Base-by-base conservation (phyloP, 306 rosid genomes). In the Acacia crassicarpa region DNA sequence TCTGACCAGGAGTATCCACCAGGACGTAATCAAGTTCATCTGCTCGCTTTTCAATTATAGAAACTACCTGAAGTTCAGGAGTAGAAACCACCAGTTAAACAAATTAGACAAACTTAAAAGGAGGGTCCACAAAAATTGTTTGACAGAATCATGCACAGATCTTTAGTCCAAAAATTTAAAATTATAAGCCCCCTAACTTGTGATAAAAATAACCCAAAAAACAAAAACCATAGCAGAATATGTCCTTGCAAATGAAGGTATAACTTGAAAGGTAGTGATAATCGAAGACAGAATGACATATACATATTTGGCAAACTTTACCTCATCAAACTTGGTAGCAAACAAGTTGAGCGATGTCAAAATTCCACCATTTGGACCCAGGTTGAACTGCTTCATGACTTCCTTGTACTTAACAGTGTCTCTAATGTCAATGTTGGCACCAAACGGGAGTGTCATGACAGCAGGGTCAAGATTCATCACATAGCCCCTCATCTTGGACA, bases 261-360 rank as follows among this genome's bases (percentile, higher is more conserved):
- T 23, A 43, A n/a, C 32, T 78, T 22, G 12, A 74, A 59, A 79
- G 16, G 67, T 30, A 59, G 54, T 9, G 13, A 73, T 17, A 6
- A 35, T 17, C n/a, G 35, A 83, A 67, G 40, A 75, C 27, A 54
- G 66, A 56, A 35, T 73, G 56, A 70, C n/a, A 62, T 7, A 41
- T 46, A 11, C 38, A 11, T 13, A 13, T 14, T 38, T 38, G 22
- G 35, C 32, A 66, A 53, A 6, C 66, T 58, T 87, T 82, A 95
- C 99, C 99, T 95, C 98, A 69, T 95, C 98, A 83, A 95, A 92
- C 88, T 91, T 93, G 59, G 99, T 93, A 12, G 98, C 97, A 88
- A 95, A 95, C 90, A 95, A 88, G 90, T 95, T 93, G 56, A 95
- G 92, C 0, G 99, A 95, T 8, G 99, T 95, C 89, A 93, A 85